Evolutionary conservation across 2,329 filamentous ascomycete species (phyloP).

Genomic region (Aspergillus tamarii): DNA sequence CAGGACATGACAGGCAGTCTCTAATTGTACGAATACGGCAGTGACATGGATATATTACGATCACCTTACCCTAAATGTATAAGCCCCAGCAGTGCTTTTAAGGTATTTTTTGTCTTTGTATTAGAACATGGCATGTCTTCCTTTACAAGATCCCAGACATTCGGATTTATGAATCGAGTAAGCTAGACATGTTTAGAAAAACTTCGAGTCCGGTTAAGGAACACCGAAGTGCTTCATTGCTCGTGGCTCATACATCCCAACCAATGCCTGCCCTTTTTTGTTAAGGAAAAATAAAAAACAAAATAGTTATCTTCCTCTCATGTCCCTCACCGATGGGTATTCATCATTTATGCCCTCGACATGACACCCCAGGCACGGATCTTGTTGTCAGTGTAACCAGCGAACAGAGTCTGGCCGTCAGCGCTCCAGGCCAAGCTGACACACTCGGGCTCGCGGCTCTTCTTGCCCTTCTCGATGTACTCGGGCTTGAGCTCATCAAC

Average conservation of each 20-base stretch:
- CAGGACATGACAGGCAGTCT: neutral
- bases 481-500: conserved; percentile 99
- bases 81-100: conserved; percentile 16
- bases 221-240: conserved; percentile 43
- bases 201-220: conserved; percentile 23
- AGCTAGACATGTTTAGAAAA: conserved; percentile 40
- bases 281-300: conserved; percentile 35
- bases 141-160: conserved; percentile 39
- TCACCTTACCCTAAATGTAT: neutral
- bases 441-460: conserved; percentile 98
- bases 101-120: conserved; percentile 36
- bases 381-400: conserved; percentile 99
- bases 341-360: conserved; percentile 74
- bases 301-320: conserved; percentile 26
- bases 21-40: neutral
- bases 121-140: conserved; percentile 44
- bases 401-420: conserved; percentile 98
- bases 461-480: conserved; percentile 94
- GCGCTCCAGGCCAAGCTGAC: conserved; percentile 96
- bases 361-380: conserved; percentile 98
- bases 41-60: neutral
- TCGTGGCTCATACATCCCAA: conserved; percentile 50
- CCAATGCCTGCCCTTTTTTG: conserved; percentile 42
- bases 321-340: conserved; percentile 20
- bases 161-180: conserved; percentile 39